These are phyloP conservation scores for Filosporella fistucella DNA, from an alignment of 495 filamentous ascomycete species.

Conservation along the genomic window DNA sequence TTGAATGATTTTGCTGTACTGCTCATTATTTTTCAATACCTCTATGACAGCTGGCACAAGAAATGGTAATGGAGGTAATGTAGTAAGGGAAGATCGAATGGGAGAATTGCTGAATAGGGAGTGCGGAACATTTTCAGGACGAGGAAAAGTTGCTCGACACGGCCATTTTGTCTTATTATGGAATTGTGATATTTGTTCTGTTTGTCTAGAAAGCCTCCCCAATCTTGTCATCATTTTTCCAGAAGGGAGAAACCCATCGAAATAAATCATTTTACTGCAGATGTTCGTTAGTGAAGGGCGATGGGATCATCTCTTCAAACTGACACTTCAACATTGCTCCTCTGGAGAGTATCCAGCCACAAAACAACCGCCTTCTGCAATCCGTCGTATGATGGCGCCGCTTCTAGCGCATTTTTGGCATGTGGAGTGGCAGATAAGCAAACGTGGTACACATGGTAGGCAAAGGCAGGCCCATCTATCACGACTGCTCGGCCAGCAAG, in stretches of 20 bases:
- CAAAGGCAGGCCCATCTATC: conserved; percentile 74
- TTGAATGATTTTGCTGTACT: conserved; percentile 43
- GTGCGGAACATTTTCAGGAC: neutral
- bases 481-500: conserved; percentile 45
- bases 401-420: conserved; percentile 38
- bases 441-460: conserved; percentile 61
- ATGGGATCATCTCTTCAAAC: conserved; percentile 4
- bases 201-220: conserved; percentile 41
- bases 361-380: conserved; percentile 52
- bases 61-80: conserved; percentile 54
- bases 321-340: conserved; percentile 55
- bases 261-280: conserved; percentile 58
- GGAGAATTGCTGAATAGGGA: neutral
- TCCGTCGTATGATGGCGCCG: conserved; percentile 55
- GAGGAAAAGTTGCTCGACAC: neutral
- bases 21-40: conserved; percentile 36
- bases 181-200: conserved; percentile 7
- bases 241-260: conserved; percentile 70
- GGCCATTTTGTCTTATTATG: conserved; percentile 2
- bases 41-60: conserved; percentile 67
- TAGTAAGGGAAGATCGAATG: neutral
- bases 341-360: conserved; percentile 55
- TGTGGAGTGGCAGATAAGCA: conserved; percentile 37
- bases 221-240: conserved; percentile 51
- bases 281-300: neutral